phyloP scores from a whole-genome alignment of 2,329 filamentous ascomycete species.

The Thelonectria discophora region DNA sequence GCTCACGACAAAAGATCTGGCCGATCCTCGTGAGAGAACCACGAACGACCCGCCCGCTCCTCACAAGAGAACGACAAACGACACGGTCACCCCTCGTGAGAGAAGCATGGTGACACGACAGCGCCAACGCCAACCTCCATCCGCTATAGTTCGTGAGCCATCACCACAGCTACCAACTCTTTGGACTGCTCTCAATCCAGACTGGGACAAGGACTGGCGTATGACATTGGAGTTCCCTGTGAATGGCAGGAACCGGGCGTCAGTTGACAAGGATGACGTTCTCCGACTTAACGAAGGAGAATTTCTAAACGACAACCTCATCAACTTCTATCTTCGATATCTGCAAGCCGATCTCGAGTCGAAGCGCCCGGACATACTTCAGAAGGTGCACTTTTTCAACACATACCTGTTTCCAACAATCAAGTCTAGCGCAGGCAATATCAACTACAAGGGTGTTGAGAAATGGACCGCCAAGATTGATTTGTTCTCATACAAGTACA shows the following conservation, averaged over 20 bases:
- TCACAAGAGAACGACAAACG: slow-evolving; percentile 23
- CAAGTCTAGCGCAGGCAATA: slow-evolving; percentile 66
- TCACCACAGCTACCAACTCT: slow-evolving; percentile 26
- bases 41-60: slow-evolving; percentile 8
- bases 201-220: slow-evolving; percentile 64
- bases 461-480: slow-evolving; percentile 89
- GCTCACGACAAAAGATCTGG: slow-evolving; percentile 8
- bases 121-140: slow-evolving; percentile 37
- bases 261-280: slow-evolving; percentile 77
- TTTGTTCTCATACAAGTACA: slow-evolving; percentile 85
- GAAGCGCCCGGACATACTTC: slow-evolving; percentile 62
- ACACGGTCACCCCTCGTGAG: slow-evolving; percentile 20
- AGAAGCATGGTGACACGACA: slow-evolving; percentile 36
- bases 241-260: slow-evolving; percentile 67
- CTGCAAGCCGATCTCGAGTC: slow-evolving; percentile 69
- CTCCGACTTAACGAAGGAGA: slow-evolving; percentile 81
- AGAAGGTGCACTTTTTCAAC: slow-evolving; percentile 87
- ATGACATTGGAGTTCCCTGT: slow-evolving; percentile 69
- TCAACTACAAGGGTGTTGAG: slow-evolving; percentile 87
- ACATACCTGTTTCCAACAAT: slow-evolving; percentile 90
- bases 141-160: slow-evolving; percentile 15
- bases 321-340: slow-evolving; percentile 85
- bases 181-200: slow-evolving; percentile 63
- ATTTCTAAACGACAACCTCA: slow-evolving; percentile 91
- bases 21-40: slow-evolving; percentile 24